Conservation (phyloP, 805 yeast genomes). For the Candida awuae region DNA sequence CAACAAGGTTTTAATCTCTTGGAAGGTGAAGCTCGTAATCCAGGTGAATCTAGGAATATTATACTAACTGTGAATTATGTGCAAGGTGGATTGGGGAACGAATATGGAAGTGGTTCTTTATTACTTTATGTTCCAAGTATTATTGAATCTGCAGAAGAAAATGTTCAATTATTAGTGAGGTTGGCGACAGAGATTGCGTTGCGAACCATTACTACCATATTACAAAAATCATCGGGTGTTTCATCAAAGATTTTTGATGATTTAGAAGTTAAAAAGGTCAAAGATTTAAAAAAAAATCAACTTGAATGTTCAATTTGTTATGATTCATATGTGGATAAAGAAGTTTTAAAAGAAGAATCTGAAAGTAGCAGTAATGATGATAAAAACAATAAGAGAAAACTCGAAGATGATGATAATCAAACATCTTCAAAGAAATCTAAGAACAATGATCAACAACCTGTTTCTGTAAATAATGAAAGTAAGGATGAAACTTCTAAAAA, state of each 20-base stretch:
- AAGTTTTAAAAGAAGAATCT: neutral
- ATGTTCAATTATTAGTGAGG: constrained; percentile 51
- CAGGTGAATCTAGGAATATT: constrained; percentile 29
- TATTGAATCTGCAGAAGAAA: constrained; percentile 48
- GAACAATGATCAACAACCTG: neutral
- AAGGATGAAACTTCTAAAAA: neutral
- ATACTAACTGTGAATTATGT: constrained; percentile 35
- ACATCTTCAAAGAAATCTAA: neutral
- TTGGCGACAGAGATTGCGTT: constrained; percentile 66
- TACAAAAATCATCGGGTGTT: constrained; percentile 44
- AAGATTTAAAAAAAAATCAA: constrained; percentile 25
- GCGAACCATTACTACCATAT: constrained; percentile 47
- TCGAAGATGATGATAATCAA: constrained; percentile 3
- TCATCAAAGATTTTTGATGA: constrained; percentile 44
- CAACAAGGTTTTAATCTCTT: too few relatives aligned
- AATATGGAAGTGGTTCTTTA: constrained; percentile 41
- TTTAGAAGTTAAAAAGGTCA: constrained; percentile 33
- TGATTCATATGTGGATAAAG: constrained; percentile 38
- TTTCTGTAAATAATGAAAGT: constrained; percentile 7
- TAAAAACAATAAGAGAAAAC: constrained; percentile 3
- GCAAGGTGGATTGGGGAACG: constrained; percentile 17
- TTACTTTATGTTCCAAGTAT: constrained; percentile 63
- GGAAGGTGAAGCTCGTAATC: neutral
- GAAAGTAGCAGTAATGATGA: constrained; percentile 5
- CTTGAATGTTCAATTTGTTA: constrained; percentile 57